Evolutionary conservation across 306 rosid genomes (phyloP), one percentile per base, ranked within the genome.

Genomic region (Astragalus membranaceus): DNA sequence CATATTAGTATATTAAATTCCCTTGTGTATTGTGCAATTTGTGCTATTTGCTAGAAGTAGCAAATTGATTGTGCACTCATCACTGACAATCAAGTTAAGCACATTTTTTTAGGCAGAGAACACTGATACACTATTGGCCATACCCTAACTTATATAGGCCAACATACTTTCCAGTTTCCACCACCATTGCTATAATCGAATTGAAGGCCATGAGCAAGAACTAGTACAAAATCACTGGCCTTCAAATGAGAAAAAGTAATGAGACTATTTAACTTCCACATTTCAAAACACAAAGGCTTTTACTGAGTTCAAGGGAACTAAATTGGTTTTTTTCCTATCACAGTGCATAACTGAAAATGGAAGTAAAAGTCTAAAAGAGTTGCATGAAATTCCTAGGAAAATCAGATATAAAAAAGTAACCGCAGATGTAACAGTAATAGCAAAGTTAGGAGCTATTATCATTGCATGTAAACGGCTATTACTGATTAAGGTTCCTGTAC

Each of bases 401-500:
- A 59, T 8, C 10, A 37, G 49, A 32, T 35, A 11, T 64, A 56
- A 49, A 52, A 54, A 55, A 64, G 39, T n/a, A 36, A 63, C 46
- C 3, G 14, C 11, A 58, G 16, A 60, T 16, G 36, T 52, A 17
- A 26, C 75, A 1, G 8, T n/a, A 4, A 9, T 20, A 65, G 57
- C 64, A 51, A 9, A 62, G 70, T 29, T 49, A 67, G 64, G 35
- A 78, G 60, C 70, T 26, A 56, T 8, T 33, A 50, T 48, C 36
- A 70, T 50, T 54, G 64, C 63, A 62, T 30, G 50, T 71, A 37
- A 77, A 77, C 58, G 64, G 15, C 69, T 33, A 63, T 15, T 50
- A 44, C 69, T 62, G 8, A 70, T 54, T 10, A 77, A 76, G 72
- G 71, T 46, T 68, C 70, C 75, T 79, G 66, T 70, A 79, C 86